Evolutionary conservation across 192 early-diverging fungal species (phyloP), one percentile per base, ranked within the genome.

Genomic region (Coemansia sp.): DNA sequence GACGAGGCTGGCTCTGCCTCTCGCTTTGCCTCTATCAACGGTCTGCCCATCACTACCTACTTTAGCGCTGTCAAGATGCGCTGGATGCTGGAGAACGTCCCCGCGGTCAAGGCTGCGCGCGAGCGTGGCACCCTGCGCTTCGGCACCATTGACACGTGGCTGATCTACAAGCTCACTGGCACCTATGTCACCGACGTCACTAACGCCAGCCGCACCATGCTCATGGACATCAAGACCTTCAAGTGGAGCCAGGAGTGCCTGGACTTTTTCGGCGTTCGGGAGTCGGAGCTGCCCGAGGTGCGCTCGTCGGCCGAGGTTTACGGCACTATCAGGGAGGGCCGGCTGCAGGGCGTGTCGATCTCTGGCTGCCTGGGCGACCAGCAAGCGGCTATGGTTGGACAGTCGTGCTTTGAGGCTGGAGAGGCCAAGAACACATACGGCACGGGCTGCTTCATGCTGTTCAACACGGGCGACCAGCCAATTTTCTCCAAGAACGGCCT

Each of bases 391-490:
- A 85, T 94, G 37, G 93, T 97, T 26, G 95, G 95, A n/a, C 95
- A 97, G 73, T 88, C 88, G 63, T 97, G 95, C 79, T 93, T 94
- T 69, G 69, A 87, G 45, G 79, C 87, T 4, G 95, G 95, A 4
- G 89, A 93, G 72, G 88, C 90, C 60, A 97, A 97, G 85, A 97
- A 94, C 83, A 97, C 95, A 8, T 96, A 96, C 80, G 94, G 95
- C 40, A 97, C 95, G 26, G 95, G 94, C 33, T 95, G 93, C 81
- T 97, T 97, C 77, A 94, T 95, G 93, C 81, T 97, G 53, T 94
- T 91, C 83, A 95, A 97, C 86, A 94, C 93, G 16, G 95, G 95
- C 34, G 57, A 72, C 2, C 71, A 85, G 20, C 86, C 88, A 23
- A 89, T 95, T 50, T 74, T 88, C 50, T 93, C 94, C 31, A 86